A percentile compares a stretch with the other conserved stretches of the same genome.
phyloP scores from a whole-genome alignment of 169 alveolate species.

The Cryptosporidium muris region DNA sequence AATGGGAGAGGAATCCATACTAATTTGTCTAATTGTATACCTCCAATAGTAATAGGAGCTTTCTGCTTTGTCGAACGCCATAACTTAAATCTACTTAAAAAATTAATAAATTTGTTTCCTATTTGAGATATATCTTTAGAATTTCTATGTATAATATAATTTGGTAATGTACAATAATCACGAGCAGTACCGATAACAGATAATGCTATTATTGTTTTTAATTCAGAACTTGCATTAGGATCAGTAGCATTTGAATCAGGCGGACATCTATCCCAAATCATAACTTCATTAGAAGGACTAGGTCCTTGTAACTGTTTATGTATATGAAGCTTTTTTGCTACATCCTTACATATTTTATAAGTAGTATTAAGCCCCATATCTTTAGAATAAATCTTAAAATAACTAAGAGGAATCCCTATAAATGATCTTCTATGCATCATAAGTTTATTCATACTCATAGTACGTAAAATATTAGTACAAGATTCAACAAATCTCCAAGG shows the following conservation, averaged over 20 bases:
- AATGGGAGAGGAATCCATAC: constrained; percentile 13
- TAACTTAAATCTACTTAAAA: constrained; percentile 16
- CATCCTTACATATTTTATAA: neutral
- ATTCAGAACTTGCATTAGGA: constrained; percentile 11
- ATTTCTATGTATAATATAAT: neutral
- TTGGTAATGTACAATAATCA: constrained; percentile 15
- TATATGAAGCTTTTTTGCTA: constrained; percentile 29
- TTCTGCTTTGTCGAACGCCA: constrained; percentile 3
- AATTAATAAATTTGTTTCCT: neutral
- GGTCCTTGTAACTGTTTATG: constrained; percentile 63
- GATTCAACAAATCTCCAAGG: constrained; percentile 71
- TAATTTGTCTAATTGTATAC: constrained; percentile 24
- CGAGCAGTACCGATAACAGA: constrained; percentile 57
- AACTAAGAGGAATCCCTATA: constrained; percentile 46
- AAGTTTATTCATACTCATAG: constrained; percentile 34
- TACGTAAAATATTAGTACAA: constrained; percentile 53
- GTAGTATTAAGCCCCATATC: constrained; percentile 47
- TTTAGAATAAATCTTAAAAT: constrained; percentile 2
- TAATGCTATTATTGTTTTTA: constrained; percentile 47
- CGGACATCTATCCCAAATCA: constrained; percentile 53
- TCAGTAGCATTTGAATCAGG: constrained; percentile 1
- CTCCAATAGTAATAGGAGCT: constrained; percentile 28
- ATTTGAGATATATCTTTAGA: too few species aligned
- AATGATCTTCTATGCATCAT: constrained; percentile 27
- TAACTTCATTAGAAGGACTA: constrained; percentile 4